A percentile compares a stretch with the other conserved stretches of the same genome.
Evolutionary conservation across 345 rosid genomes (phyloP).

Genomic region (Durio zibethinus): DNA sequence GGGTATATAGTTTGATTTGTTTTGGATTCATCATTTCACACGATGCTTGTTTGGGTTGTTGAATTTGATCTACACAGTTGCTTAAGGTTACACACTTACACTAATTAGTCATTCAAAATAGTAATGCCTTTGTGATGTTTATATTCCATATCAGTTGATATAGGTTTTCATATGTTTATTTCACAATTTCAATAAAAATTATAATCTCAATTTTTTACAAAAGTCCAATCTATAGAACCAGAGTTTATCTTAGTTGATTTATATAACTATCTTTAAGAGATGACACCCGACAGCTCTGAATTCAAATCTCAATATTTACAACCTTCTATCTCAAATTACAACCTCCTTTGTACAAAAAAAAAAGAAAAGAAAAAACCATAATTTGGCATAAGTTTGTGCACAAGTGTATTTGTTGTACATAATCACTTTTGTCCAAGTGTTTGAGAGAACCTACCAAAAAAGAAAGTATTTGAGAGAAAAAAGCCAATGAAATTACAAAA

Average conservation of each 20-base stretch:
- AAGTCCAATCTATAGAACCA: too few relatives aligned
- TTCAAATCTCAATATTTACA: too few relatives aligned
- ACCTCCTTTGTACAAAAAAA: too few relatives aligned
- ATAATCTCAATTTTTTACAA: background rate
- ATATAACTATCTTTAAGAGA: too few relatives aligned
- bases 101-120: background rate
- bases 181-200: slow-evolving; percentile 18
- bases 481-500: background rate
- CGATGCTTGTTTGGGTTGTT: slow-evolving; percentile 24
- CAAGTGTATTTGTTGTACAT: background rate
- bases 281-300: too few relatives aligned
- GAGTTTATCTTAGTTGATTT: too few relatives aligned
- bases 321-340: too few relatives aligned
- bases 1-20: slow-evolving; percentile 18
- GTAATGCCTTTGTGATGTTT: slow-evolving; percentile 21
- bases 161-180: slow-evolving; percentile 23
- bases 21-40: slow-evolving; percentile 16
- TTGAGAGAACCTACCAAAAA: background rate
- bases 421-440: background rate
- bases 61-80: slow-evolving; percentile 16
- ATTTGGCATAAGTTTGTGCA: background rate
- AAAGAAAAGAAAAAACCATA: too few relatives aligned
- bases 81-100: background rate
- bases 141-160: slow-evolving; percentile 6
- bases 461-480: background rate